Conservation (phyloP, 139 green algal genomes). For the Closterium sp. region DNA sequence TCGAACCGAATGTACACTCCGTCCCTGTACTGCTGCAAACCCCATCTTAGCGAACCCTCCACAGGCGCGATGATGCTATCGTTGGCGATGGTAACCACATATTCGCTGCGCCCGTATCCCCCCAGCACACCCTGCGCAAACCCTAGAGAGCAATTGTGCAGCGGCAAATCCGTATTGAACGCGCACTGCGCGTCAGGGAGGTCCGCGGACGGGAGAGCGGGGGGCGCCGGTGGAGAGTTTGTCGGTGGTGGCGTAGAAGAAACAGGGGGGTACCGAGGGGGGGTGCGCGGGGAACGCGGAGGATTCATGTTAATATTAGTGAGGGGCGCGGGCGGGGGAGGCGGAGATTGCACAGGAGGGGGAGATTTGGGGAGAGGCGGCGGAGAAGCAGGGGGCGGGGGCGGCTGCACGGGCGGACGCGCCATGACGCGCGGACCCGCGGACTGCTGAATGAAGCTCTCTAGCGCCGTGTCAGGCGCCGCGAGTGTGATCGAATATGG, state of each 20-base stretch:
- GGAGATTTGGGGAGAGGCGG: background rate
- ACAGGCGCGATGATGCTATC: background rate
- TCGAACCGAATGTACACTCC: conserved; percentile 3
- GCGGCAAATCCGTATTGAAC: background rate
- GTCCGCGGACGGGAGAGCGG: background rate
- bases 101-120: background rate
- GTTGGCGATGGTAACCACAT: background rate
- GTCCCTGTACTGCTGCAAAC: background rate
- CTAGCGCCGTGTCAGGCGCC: background rate
- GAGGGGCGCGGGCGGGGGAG: background rate
- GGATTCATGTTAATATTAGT: background rate
- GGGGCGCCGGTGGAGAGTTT: background rate
- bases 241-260: background rate
- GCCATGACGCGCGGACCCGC: background rate
- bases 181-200: background rate
- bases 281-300: background rate
- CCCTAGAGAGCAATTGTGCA: conserved; percentile 8
- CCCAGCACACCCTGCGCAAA: background rate
- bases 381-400: background rate
- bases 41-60: conserved; percentile 6
- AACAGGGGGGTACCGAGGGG: background rate
- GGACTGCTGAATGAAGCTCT: background rate
- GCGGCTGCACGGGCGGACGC: background rate
- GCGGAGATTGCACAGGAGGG: background rate
- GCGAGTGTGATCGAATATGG: background rate